These are phyloP conservation scores for Kluyveromyces nonfermentans DNA, from an alignment of 805 yeast genomes.

Conservation along the genomic window DNA sequence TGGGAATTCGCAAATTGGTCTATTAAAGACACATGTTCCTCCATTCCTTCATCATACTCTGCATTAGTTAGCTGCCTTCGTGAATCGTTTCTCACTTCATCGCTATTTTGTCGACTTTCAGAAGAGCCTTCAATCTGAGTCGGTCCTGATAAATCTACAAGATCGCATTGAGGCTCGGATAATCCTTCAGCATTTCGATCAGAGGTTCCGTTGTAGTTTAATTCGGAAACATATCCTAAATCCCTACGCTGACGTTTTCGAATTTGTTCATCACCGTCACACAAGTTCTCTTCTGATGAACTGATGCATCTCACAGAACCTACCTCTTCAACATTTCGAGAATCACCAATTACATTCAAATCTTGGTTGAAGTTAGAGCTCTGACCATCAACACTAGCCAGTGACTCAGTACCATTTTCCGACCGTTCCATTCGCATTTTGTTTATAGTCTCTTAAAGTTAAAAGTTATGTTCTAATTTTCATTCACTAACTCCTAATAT, in stretches of 20 bases:
- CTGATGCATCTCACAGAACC: neutral
- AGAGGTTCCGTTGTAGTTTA: neutral
- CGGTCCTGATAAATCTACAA: neutral
- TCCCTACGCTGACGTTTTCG: neutral
- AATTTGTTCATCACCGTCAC: neutral
- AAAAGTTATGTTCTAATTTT: too few species aligned
- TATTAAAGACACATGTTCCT: neutral
- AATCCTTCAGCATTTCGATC: neutral
- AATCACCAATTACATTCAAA: neutral
- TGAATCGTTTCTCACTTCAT: conserved; percentile 8
- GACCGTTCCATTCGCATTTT: neutral
- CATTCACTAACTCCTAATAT: too few species aligned
- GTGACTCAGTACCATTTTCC: neutral
- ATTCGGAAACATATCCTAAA: neutral
- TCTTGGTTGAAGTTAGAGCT: neutral
- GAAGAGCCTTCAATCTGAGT: neutral
- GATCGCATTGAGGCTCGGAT: neutral
- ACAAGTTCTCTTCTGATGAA: neutral
- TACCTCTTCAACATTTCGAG: neutral
- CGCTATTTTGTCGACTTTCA: conserved; percentile 4
- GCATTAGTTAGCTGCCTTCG: conserved; percentile 7
- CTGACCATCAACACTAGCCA: neutral
- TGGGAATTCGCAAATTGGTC: neutral
- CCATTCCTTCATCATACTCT: conserved; percentile 4
- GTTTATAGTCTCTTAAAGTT: neutral